Conservation (phyloP, 495 filamentous ascomycete genomes). For the Durotheca rogersii region DNA sequence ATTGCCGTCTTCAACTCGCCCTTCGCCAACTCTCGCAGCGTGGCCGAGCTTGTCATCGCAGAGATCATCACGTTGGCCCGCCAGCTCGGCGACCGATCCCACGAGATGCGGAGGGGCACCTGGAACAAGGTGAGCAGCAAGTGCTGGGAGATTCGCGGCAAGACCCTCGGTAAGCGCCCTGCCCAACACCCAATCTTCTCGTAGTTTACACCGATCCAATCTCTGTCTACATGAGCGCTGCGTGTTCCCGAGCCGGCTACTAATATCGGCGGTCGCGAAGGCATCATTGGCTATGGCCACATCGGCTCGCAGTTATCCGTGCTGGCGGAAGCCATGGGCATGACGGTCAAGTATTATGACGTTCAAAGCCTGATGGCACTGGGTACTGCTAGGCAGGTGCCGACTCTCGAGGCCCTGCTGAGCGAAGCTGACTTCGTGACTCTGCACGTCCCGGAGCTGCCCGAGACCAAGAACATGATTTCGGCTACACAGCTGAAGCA, state of each 20-base stretch:
- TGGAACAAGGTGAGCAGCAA: conserved; percentile 98
- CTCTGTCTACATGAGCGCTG: too few relatives aligned
- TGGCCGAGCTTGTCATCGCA: conserved; percentile 91
- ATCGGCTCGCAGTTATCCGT: conserved; percentile 97
- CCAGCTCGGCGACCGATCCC: conserved; percentile 89
- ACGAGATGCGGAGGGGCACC: conserved; percentile 88
- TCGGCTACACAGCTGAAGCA: conserved; percentile 69
- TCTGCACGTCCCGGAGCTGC: conserved; percentile 88
- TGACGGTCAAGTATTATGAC: conserved; percentile 96
- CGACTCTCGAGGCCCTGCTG: conserved; percentile 74
- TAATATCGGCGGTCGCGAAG: conserved; percentile 39
- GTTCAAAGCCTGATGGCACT: conserved; percentile 89
- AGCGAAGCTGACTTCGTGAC: conserved; percentile 83
- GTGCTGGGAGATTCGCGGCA: conserved; percentile 98
- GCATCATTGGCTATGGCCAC: conserved; percentile 96
- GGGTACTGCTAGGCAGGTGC: conserved; percentile 81
- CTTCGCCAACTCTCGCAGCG: conserved; percentile 94
- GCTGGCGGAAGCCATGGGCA: conserved; percentile 94
- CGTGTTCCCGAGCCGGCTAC: conserved; percentile 7
- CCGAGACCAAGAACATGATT: conserved; percentile 92
- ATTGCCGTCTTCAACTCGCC: conserved; percentile 99
- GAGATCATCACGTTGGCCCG: conserved; percentile 92
- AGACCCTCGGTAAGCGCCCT: conserved; percentile 72
- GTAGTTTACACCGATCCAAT: too few relatives aligned
- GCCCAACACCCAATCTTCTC: too few relatives aligned